A percentile compares a stretch with the other conserved stretches of the same genome.
Evolutionary conservation across 75 land plant species (phyloP).

Genomic region (Cunninghamia lanceolata): DNA sequence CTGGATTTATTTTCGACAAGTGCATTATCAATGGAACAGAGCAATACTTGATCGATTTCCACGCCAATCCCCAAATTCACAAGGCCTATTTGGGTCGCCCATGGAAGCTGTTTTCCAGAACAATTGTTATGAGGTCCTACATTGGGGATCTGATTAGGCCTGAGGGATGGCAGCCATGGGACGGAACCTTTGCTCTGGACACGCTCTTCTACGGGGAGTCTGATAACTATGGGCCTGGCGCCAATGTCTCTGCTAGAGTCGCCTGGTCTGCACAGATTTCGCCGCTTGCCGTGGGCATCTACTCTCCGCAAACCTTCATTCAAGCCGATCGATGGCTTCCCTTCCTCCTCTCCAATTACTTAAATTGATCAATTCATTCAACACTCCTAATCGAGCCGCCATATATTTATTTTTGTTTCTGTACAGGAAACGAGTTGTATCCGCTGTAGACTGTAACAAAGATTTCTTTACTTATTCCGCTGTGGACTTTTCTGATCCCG

Average conservation of each 20-base stretch:
- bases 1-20: constrained; percentile 41
- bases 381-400: no score
- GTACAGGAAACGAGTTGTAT: no score
- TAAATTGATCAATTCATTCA: not conserved
- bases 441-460: no score
- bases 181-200: constrained; percentile 23
- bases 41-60: constrained; percentile 19
- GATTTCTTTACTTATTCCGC: no score
- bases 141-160: constrained; percentile 21
- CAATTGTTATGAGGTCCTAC: constrained; percentile 29
- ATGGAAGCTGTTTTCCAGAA: constrained; percentile 43
- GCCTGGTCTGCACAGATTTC: constrained; percentile 50
- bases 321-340: constrained; percentile 52
- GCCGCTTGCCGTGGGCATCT: constrained; percentile 22
- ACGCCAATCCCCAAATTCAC: constrained; percentile 26
- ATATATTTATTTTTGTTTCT: no score
- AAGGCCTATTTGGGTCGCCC: constrained; percentile 45
- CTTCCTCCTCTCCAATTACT: not conserved
- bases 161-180: constrained; percentile 49
- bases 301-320: constrained; percentile 36
- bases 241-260: constrained; percentile 26
- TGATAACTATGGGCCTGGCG: constrained; percentile 29
- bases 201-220: constrained; percentile 47
- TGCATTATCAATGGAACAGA: constrained; percentile 37
- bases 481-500: no score